Percentiles rank a stretch among this genome's conserved stretches.
Evolutionary conservation across 1,284 basidiomycete genomes (phyloP).

Genomic region (Cryptococcus maquisensis): DNA sequence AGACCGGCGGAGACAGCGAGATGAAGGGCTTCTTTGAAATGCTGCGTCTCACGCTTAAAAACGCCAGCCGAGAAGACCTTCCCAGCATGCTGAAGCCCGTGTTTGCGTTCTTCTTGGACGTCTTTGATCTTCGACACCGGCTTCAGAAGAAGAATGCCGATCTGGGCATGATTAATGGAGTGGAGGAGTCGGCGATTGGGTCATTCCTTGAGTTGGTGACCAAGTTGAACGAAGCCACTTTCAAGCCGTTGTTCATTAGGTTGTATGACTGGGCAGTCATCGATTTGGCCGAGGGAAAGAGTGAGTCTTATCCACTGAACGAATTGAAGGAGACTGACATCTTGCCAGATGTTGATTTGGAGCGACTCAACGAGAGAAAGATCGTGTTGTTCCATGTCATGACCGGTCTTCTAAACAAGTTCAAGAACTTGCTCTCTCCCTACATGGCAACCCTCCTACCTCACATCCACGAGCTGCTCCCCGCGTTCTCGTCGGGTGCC

Average conservation of each 20-base stretch:
- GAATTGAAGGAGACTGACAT: neutral
- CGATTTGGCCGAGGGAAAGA: constrained; percentile 52
- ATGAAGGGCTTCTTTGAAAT: constrained; percentile 61
- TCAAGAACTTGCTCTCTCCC: constrained; percentile 84
- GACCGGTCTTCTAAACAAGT: constrained; percentile 68
- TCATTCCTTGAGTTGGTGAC: constrained; percentile 85
- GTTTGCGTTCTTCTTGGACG: constrained; percentile 78
- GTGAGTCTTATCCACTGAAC: constrained; percentile 47
- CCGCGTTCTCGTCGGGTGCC: constrained; percentile 50
- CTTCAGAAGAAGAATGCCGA: constrained; percentile 39
- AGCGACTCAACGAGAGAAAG: constrained; percentile 49
- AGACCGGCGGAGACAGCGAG: constrained; percentile 24
- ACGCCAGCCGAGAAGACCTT: constrained; percentile 62
- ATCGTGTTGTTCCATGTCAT: constrained; percentile 71
- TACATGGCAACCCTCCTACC: constrained; percentile 76
- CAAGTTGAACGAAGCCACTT: constrained; percentile 88
- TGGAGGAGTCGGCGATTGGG: constrained; percentile 54
- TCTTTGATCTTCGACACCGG: constrained; percentile 62
- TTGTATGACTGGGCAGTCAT: constrained; percentile 93
- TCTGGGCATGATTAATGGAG: constrained; percentile 46
- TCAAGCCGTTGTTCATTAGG: constrained; percentile 87
- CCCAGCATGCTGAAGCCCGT: constrained; percentile 65
- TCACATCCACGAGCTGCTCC: constrained; percentile 64
- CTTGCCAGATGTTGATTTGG: constrained; percentile 22
- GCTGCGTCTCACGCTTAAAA: constrained; percentile 61